These are phyloP conservation scores for Stemphylium beticola DNA, from an alignment of 2,329 filamentous ascomycete species.

Conservation along the genomic window DNA sequence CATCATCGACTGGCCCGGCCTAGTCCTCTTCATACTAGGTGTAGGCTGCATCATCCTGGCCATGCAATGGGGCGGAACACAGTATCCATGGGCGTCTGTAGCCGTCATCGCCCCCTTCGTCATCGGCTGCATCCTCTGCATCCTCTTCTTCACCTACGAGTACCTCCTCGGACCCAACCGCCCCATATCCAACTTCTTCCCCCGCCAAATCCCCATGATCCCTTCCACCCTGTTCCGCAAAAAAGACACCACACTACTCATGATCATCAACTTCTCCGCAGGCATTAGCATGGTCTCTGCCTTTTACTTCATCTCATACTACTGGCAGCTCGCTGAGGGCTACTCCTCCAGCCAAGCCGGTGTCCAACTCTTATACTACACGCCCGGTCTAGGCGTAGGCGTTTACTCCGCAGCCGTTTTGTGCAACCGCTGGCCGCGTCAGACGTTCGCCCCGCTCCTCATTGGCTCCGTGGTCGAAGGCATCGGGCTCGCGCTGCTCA, in stretches of 20 bases:
- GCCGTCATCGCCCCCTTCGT: conserved; percentile 62
- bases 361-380: conserved; percentile 66
- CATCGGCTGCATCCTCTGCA: conserved; percentile 56
- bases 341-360: conserved; percentile 53
- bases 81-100: conserved; percentile 62
- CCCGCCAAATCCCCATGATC: conserved; percentile 67
- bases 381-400: conserved; percentile 67
- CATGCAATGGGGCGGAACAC: conserved; percentile 62
- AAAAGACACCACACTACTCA: conserved; percentile 66
- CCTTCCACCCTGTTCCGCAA: conserved; percentile 65
- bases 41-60: conserved; percentile 47
- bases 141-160: conserved; percentile 60
- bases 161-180: conserved; percentile 61
- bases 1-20: conserved; percentile 56
- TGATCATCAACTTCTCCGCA: conserved; percentile 65
- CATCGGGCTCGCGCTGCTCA: conserved; percentile 64
- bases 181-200: conserved; percentile 56
- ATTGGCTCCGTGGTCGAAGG: conserved; percentile 57
- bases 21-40: conserved; percentile 43
- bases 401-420: conserved; percentile 64
- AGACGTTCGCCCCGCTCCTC: conserved; percentile 66
- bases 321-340: conserved; percentile 68
- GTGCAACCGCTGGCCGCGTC: conserved; percentile 66
- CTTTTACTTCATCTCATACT: conserved; percentile 73
- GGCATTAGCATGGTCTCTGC: conserved; percentile 63